phyloP scores from a whole-genome alignment of 805 yeast species.

The Candida maris region DNA sequence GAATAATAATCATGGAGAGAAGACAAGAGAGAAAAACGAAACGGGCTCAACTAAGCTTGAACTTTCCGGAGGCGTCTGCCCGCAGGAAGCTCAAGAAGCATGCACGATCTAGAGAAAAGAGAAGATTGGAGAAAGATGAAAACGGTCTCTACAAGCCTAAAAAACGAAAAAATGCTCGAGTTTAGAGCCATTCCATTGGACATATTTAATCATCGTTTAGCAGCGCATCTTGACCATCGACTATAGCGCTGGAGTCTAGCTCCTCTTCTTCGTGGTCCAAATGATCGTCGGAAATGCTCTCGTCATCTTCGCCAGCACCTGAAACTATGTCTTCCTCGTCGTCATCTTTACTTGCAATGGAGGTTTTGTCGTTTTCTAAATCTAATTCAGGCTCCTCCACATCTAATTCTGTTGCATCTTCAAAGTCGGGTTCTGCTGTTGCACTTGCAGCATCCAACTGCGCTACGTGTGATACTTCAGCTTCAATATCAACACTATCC shows the following conservation, averaged over 20 bases:
- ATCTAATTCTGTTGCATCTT: conserved; percentile 3
- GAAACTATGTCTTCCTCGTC: conserved; percentile 9
- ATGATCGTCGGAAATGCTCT: conserved; percentile 2
- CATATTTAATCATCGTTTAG: conserved; percentile 5
- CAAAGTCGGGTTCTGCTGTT: not conserved
- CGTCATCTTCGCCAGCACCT: conserved; percentile 12
- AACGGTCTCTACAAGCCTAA: conserved; percentile 71
- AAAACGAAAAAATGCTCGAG: conserved; percentile 37
- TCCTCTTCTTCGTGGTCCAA: conserved; percentile 5
- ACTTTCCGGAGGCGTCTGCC: conserved; percentile 81
- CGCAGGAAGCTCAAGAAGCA: conserved; percentile 74
- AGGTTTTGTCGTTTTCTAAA: not conserved
- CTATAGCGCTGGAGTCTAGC: conserved; percentile 6
- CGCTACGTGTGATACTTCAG: conserved; percentile 6
- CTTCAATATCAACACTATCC: conserved; percentile 2
- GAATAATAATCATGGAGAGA: conserved; percentile 52
- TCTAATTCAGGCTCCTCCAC: conserved; percentile 1
- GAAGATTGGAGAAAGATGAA: conserved; percentile 70
- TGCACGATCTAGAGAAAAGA: conserved; percentile 68
- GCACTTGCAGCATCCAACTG: conserved; percentile 1
- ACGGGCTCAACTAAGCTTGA: conserved; percentile 69
- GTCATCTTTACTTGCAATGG: not conserved
- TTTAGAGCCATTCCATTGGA: not conserved
- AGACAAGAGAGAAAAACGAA: conserved; percentile 74
- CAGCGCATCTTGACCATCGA: conserved; percentile 6